Conservation (phyloP, 2,329 filamentous ascomycete species). For the Westerdykella ornata region DNA sequence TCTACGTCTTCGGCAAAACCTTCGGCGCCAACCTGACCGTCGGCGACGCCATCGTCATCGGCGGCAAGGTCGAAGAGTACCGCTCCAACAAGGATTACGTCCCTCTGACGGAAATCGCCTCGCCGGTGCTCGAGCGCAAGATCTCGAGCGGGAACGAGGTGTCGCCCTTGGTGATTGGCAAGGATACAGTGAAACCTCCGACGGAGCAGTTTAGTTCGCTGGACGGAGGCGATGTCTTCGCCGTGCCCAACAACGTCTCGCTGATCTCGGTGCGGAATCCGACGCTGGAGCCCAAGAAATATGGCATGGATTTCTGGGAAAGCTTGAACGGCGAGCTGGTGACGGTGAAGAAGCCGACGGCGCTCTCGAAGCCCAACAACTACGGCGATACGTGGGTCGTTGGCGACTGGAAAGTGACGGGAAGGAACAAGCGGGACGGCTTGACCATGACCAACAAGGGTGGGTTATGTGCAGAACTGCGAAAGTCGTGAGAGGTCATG, state of each 20-base stretch:
- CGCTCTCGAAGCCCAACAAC: conserved; percentile 54
- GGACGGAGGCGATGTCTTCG: conserved; percentile 60
- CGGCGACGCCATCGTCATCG: conserved; percentile 57
- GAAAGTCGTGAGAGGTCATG: background rate
- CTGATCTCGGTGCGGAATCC: conserved; percentile 56
- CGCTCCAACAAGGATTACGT: conserved; percentile 52
- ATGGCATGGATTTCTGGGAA: conserved; percentile 70
- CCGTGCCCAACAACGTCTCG: conserved; percentile 55
- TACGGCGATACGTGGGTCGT: conserved; percentile 65
- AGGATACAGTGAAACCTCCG: conserved; percentile 52
- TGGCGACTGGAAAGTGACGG: conserved; percentile 58
- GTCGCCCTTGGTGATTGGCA: conserved; percentile 55
- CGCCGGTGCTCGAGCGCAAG: conserved; percentile 49
- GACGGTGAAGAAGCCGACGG: conserved; percentile 52
- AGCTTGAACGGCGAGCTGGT: conserved; percentile 61
- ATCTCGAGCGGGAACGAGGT: conserved; percentile 51
- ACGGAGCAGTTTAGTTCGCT: conserved; percentile 55
- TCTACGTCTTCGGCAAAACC: conserved; percentile 57
- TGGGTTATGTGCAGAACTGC: conserved; percentile 24
- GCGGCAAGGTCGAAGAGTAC: conserved; percentile 56
- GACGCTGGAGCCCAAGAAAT: conserved; percentile 52
- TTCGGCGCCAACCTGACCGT: conserved; percentile 50
- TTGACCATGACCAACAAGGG: conserved; percentile 55
- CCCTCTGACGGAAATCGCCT: conserved; percentile 57
- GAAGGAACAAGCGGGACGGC: conserved; percentile 57